Percentiles rank a stretch among this genome's conserved stretches.
phyloP scores from a whole-genome alignment of 2,329 filamentous ascomycete genomes.

The Diplodia corticola region DNA sequence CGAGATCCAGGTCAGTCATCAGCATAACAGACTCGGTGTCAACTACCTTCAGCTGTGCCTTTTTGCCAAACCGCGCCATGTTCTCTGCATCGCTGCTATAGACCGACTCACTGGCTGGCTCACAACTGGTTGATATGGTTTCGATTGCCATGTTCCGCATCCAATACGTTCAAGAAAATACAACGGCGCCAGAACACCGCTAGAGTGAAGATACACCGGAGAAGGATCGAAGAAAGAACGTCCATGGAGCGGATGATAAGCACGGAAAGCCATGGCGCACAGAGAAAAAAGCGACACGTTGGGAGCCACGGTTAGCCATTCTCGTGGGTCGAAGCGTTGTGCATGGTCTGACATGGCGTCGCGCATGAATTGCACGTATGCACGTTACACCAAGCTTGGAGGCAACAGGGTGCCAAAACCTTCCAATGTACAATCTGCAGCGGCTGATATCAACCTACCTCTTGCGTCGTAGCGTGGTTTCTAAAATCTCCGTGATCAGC shows the following conservation, averaged over 20 bases:
- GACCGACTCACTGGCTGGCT: neutral
- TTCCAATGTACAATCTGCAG: neutral
- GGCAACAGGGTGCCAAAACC: neutral
- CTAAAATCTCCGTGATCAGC: neutral
- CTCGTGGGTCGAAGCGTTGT: neutral
- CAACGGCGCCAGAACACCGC: neutral
- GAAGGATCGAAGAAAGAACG: neutral
- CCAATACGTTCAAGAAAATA: too few species aligned
- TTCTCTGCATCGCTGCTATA: constrained; percentile 16
- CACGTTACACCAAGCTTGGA: neutral
- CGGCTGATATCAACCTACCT: constrained; percentile 13
- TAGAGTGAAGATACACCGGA: neutral
- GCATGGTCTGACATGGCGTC: neutral
- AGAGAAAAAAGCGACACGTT: neutral
- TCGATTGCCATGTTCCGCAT: neutral
- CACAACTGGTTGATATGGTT: neutral
- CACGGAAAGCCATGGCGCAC: neutral
- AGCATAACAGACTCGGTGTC: neutral
- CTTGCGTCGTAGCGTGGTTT: neutral
- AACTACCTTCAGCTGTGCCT: constrained; percentile 39
- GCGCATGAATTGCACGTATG: neutral
- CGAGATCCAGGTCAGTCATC: neutral
- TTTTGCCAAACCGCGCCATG: constrained; percentile 27
- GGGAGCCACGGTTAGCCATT: neutral
- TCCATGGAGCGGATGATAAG: neutral